Conservation (phyloP, 2,329 filamentous ascomycete species). For the Exserohilum turcica region DNA sequence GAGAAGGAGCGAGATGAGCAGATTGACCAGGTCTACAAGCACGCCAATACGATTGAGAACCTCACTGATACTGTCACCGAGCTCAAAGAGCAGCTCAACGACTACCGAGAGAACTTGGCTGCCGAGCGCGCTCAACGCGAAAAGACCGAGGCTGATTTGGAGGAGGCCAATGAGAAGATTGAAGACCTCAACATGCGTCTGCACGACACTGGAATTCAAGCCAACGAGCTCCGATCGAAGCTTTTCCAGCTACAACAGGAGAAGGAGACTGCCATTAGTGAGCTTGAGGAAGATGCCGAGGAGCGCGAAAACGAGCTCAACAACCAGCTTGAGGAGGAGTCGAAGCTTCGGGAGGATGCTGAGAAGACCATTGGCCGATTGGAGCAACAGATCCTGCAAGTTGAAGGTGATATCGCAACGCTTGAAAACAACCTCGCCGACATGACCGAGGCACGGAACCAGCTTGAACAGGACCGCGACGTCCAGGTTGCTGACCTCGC, state of each 20-base stretch:
- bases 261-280: constrained; percentile 46
- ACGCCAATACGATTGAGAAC: constrained; percentile 43
- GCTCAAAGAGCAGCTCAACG: constrained; percentile 47
- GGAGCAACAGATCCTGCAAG: constrained; percentile 40
- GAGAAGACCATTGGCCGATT: constrained; percentile 45
- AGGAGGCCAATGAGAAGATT: constrained; percentile 50
- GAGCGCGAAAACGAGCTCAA: constrained; percentile 50
- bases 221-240: constrained; percentile 56
- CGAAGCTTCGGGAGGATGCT: constrained; percentile 44
- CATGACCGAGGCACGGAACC: constrained; percentile 39
- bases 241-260: constrained; percentile 54
- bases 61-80: constrained; percentile 43
- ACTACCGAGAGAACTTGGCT: constrained; percentile 46
- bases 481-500: constrained; percentile 44
- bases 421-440: constrained; percentile 27
- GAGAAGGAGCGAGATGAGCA: constrained; percentile 49
- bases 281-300: constrained; percentile 45
- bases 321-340: constrained; percentile 47
- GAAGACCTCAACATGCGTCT: constrained; percentile 49
- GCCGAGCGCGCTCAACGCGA: constrained; percentile 53
- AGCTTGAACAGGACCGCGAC: constrained; percentile 40
- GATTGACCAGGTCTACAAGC: constrained; percentile 40
- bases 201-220: constrained; percentile 50
- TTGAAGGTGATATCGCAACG: constrained; percentile 42
- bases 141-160: constrained; percentile 50